phyloP scores from a whole-genome alignment of 495 filamentous ascomycete species.

The Xylaria palmicola region DNA sequence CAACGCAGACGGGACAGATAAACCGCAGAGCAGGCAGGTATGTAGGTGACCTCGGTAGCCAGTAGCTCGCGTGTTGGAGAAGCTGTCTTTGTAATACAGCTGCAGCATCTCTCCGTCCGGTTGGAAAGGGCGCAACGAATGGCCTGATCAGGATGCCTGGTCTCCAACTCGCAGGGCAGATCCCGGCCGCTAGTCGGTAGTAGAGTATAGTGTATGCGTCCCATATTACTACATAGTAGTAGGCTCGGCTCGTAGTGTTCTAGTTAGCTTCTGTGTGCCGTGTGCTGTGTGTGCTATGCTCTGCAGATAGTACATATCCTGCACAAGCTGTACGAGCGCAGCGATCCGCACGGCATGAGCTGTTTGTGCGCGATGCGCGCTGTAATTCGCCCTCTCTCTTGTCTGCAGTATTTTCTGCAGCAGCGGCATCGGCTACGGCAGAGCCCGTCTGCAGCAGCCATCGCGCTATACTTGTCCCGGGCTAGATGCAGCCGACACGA shows the following conservation, averaged over 20 bases:
- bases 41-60: not conserved
- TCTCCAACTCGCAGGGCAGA: not conserved
- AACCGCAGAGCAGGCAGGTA: not conserved
- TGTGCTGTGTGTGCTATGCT: too few relatives aligned
- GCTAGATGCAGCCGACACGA: not conserved
- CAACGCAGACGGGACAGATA: not conserved
- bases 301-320: too few relatives aligned
- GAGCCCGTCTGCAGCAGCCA: not conserved
- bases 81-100: not conserved
- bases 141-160: not conserved
- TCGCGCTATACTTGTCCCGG: not conserved
- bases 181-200: constrained; percentile 3
- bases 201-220: too few relatives aligned
- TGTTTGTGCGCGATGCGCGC: not conserved
- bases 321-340: not conserved
- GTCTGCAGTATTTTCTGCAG: constrained; percentile 4
- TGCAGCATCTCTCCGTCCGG: not conserved
- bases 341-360: too few relatives aligned
- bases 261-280: too few relatives aligned
- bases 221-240: too few relatives aligned
- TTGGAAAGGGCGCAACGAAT: not conserved
- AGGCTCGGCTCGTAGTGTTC: too few relatives aligned
- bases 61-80: not conserved
- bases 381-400: not conserved
- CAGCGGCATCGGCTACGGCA: not conserved